Conservation (phyloP, 306 rosid genomes). For the Vicia sativa region DNA sequence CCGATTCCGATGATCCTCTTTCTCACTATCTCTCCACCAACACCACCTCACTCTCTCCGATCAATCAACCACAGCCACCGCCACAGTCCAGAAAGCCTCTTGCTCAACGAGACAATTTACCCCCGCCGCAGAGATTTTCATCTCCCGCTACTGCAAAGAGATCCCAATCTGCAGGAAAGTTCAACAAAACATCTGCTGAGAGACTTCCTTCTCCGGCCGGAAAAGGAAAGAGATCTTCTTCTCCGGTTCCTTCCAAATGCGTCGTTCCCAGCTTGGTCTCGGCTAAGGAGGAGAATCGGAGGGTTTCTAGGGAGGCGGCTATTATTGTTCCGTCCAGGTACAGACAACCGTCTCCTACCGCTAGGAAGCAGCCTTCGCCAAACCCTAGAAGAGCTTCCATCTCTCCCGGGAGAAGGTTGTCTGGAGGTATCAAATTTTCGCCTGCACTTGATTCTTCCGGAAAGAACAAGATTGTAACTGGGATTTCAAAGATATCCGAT, state of each 20-base stretch:
- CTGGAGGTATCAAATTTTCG: conserved; percentile 68
- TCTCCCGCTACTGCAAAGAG: conserved; percentile 84
- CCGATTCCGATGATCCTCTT: conserved; percentile 78
- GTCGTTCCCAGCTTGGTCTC: conserved; percentile 79
- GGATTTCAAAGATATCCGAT: conserved; percentile 76
- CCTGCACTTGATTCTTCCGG: conserved; percentile 67
- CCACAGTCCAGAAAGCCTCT: conserved; percentile 57
- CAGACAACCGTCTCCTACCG: conserved; percentile 81
- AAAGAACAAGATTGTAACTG: conserved; percentile 75
- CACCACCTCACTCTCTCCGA: conserved; percentile 35
- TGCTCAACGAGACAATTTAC: conserved; percentile 65
- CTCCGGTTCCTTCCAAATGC: conserved; percentile 92
- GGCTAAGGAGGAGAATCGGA: conserved; percentile 80
- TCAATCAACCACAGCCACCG: conserved; percentile 20
- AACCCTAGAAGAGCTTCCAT: conserved; percentile 72
- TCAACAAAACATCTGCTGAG: conserved; percentile 46
- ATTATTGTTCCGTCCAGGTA: conserved; percentile 92
- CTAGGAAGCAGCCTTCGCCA: conserved; percentile 83
- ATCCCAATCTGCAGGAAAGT: conserved; percentile 60
- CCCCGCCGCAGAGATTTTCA: conserved; percentile 61
- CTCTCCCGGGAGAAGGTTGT: conserved; percentile 82
- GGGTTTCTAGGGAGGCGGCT: conserved; percentile 63
- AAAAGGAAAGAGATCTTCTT: conserved; percentile 77
- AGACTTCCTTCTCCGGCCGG: conserved; percentile 83
- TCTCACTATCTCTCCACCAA: conserved; percentile 51